Base-by-base conservation (phyloP, 1,139 yeast species). In the Protomyces gravidus region DNA sequence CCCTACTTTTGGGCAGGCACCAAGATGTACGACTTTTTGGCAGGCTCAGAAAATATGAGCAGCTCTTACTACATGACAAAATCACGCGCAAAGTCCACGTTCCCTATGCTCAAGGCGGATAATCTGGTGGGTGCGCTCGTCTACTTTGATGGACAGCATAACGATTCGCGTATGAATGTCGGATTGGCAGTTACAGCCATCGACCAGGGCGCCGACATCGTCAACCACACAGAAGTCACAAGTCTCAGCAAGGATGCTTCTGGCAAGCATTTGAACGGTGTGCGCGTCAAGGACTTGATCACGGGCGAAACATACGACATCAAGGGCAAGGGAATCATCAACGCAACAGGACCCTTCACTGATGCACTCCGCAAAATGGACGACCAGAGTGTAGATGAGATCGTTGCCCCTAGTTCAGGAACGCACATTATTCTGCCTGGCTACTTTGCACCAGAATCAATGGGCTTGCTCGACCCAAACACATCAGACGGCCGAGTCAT, bases 401-500 rank as follows among this genome's bases (percentile, higher is more conserved):
- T 90, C 85, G 95, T 89, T 65, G 95, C 90, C 61, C 97, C 97
- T 45, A 86, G 96, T 17, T 83, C 92, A 42, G 97, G 97, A 73
- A 96, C 89, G 57, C 97, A 90, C 73, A 80, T 90, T 70, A 86
- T 90, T 60, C 80, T 90, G 66, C 97, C 97, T 27, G 95, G 92
- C 66, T 89, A 81, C 78, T 90, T 88, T 75, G 86, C 95, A 71
- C 95, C 97, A 61, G 80, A 81, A 71, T 84, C 84, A 65, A 81
- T 89, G 80, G 97, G 97, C 65, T 78, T 90, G 67, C 79, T 90
- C 64, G 97, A 90, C 73, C 96, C 97, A 52, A 80, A 88, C 55
- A 90, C 97, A 59, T 78, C 94, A 46, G 97, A 90, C 71, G 97
- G 97, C 62, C 84, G 97, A 75, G 97, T 90, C 63, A 87, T 90